Conservation (phyloP, 176 grass and related monocot species). For the Bromus sterilis region DNA sequence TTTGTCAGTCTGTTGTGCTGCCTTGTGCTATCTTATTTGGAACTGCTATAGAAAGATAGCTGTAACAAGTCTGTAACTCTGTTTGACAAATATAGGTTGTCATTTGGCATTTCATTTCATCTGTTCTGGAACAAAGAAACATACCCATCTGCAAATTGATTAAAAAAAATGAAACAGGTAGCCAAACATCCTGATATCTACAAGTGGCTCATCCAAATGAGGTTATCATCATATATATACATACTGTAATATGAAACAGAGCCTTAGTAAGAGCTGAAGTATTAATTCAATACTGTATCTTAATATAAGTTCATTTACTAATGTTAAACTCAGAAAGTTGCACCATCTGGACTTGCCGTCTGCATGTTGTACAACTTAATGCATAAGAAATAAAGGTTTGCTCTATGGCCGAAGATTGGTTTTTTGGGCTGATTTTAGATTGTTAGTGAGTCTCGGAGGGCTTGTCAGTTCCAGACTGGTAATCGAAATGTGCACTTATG, state of each 20-base stretch:
- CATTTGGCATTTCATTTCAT: background rate
- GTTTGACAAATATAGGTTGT: background rate
- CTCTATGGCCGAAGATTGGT: background rate
- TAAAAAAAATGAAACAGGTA: background rate
- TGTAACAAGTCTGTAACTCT: background rate
- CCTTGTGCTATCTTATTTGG: background rate
- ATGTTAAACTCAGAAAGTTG: background rate
- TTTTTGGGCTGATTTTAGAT: background rate
- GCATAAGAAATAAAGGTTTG: background rate
- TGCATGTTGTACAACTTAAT: background rate
- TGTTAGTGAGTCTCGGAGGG: background rate
- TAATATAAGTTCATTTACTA: background rate
- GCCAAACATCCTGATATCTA: background rate
- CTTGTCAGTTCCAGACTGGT: background rate
- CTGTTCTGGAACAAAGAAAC: background rate
- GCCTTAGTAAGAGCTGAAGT: background rate
- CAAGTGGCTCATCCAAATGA: background rate
- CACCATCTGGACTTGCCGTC: background rate
- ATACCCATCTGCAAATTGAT: background rate
- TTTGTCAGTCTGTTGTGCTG: background rate
- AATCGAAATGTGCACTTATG: background rate
- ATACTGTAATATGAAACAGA: background rate
- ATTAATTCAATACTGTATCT: background rate
- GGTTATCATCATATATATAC: background rate
- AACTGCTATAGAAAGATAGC: background rate